Evolutionary conservation across 768 basidiomycete genomes (phyloP), one percentile per base, ranked within the genome.

Genomic region (Pisolithus tinctorius): DNA sequence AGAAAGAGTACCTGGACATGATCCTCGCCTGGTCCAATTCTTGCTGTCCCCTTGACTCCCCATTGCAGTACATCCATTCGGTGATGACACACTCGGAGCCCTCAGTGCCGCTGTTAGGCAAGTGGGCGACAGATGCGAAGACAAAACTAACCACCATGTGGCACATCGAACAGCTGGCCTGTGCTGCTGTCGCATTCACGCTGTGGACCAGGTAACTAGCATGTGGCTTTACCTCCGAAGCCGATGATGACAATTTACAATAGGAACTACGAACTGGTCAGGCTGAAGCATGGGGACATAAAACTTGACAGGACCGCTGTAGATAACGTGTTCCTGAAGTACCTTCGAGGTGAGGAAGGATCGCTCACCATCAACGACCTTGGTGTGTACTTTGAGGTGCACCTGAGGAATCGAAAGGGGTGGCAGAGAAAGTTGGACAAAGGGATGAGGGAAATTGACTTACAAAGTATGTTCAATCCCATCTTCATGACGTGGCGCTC

Each of bases 221-320:
- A 37, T 20, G 20, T 20, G 20, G 20, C 30, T 34, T 14, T 8
- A 31, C 6, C 26, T 38, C 14, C 6, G 4, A 38, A 14, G 13
- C 2, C 37, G 20, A 20, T 20, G 20, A 20, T 20, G 20, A 20
- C 20, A 20, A 2, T 20, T 20, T 20, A 20, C 20, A 3, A 4
- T 37, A 72, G 69, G 40, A 66, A 65, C 54, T 69, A 66, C 36
- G 68, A 73, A 52, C 51, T 63, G 1, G 48, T 65, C 9, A 55
- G 58, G 8, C 30, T 72, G 1, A 57, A 63, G 30, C 5, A 49
- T 8, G 44, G 54, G 4, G 54, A 71, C 36, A 39, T 71, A 20
- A 57, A 47, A 2, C 13, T 43, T 6, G 6, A 5, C 29, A 20
- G 17, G 3, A 25, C 4, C 0, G 14, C 40, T 4, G 23, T 58